Evolutionary conservation across 768 basidiomycete species (phyloP), one percentile per base, ranked within the genome.

Genomic region (Hysterangium stoloniferum): DNA sequence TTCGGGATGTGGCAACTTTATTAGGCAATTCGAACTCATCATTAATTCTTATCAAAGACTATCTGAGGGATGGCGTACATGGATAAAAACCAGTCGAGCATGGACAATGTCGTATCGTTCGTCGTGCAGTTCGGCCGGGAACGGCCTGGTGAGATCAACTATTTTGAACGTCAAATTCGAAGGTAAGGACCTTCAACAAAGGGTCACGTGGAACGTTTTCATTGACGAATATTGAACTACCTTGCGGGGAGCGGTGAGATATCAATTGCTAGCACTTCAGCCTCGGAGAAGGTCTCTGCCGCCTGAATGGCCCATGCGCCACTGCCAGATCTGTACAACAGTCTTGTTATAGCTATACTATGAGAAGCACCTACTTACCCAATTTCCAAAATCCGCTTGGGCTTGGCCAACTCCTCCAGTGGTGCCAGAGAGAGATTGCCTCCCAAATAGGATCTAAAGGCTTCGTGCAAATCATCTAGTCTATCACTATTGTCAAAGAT

Each of bases 21-120:
- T 37, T 25, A 38, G 40, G 3, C 2, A 49, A 37, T 24, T n/a
- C 19, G 28, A 41, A 13, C 11, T 19, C 11, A 41, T 4, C 4
- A 17, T 2, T 13, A 28, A 22, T 8, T 28, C 3, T 3, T 20
- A 35, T 34, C 19, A 20, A 11, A 22, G n/a, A 7, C n/a, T n/a
- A n/a, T n/a, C n/a, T n/a, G 25, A 9, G 7, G 24, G 27, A 22
- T 17, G 5, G 34, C 54, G 7, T 47, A 63, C 62, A 36, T 63
- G 58, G 32, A 55, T 46, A 31, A 62, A 45, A 15, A 61, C 42
- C 27, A 61, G 55, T 22, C 62, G 59, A 4, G 51, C 48, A 48
- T 63, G 62, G 15, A 63, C 49, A 5, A 60, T 56, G 42, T 63
- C 60, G 19, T 60, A 62, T 24, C 45, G 45, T 27, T 45, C 54